Conservation (phyloP, 441 rosid species). For the Erodium moschatum region DNA sequence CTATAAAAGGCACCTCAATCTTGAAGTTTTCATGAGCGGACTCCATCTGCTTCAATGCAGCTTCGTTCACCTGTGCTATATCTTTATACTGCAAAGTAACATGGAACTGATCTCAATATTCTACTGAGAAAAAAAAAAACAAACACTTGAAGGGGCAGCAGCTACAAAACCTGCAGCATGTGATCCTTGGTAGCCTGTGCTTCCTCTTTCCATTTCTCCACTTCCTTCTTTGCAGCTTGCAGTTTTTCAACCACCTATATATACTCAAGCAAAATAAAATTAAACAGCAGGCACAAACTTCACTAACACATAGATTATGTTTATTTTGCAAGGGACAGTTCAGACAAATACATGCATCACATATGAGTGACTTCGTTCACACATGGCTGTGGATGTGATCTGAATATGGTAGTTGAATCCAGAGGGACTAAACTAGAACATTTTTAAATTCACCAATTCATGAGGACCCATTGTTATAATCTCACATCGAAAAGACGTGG, state of each 20-base stretch:
- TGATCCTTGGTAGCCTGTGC: constrained; percentile 73
- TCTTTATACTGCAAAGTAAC: constrained; percentile 66
- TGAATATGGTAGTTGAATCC: neutral
- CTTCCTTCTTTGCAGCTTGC: constrained; percentile 56
- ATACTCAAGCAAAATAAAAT: constrained; percentile 21
- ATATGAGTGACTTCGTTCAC: neutral
- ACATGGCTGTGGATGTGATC: neutral
- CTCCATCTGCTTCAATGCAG: constrained; percentile 90
- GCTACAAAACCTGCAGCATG: constrained; percentile 75
- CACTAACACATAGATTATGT: neutral
- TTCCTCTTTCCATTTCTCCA: constrained; percentile 68
- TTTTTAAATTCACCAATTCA: neutral
- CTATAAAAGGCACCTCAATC: constrained; percentile 47
- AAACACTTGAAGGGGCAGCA: constrained; percentile 18
- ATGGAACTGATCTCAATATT: constrained; percentile 19
- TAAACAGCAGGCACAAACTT: neutral
- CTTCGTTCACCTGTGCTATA: constrained; percentile 89
- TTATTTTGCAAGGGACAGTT: neutral
- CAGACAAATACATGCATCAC: neutral
- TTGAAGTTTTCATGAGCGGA: constrained; percentile 75
- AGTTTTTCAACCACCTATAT: constrained; percentile 47
- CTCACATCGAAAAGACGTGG: too few species aligned
- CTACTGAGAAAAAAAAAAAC: constrained; percentile 1
- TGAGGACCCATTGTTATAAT: too few species aligned
- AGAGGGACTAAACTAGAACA: neutral